Percentiles rank a stretch among this genome's conserved stretches.
These are phyloP conservation scores for Quercus agrifolia DNA, from an alignment of 306 rosid genomes.

Conservation along the genomic window DNA sequence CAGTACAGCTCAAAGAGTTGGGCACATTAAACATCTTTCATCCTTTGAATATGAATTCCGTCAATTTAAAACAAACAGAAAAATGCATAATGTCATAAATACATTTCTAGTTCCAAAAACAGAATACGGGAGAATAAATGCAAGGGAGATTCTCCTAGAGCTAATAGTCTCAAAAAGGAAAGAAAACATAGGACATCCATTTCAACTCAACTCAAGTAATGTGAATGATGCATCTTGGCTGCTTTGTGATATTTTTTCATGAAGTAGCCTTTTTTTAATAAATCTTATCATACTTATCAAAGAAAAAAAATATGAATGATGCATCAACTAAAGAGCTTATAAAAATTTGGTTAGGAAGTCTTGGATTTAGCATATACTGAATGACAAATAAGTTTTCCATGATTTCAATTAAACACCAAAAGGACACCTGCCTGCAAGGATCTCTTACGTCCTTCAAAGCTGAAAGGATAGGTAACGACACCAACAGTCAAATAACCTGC, in stretches of 20 bases:
- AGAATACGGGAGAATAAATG: neutral
- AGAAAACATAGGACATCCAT: neutral
- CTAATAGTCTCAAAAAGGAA: neutral
- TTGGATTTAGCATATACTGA: neutral
- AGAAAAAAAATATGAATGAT: neutral
- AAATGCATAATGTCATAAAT: neutral
- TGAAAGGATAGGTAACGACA: slow-evolving; percentile 91
- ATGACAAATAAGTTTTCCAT: neutral
- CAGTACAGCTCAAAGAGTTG: neutral
- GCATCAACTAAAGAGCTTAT: neutral
- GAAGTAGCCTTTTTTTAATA: too few relatives aligned
- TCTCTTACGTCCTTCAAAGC: slow-evolving; percentile 98
- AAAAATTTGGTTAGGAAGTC: neutral
- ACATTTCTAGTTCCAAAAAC: neutral
- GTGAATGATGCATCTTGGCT: neutral
- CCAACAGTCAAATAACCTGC: slow-evolving; percentile 97
- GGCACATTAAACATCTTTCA: neutral
- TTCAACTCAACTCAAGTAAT: neutral
- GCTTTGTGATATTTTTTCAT: too few relatives aligned
- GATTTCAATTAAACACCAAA: slow-evolving; percentile 25
- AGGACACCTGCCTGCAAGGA: slow-evolving; percentile 84
- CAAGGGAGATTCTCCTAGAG: neutral
- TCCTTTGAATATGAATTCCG: neutral
- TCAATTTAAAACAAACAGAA: neutral
- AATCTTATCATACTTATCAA: too few relatives aligned